A percentile compares a stretch with the other conserved stretches of the same genome.
Conservation (phyloP, 805 yeast species). For the Myxozyma kluyveri region DNA sequence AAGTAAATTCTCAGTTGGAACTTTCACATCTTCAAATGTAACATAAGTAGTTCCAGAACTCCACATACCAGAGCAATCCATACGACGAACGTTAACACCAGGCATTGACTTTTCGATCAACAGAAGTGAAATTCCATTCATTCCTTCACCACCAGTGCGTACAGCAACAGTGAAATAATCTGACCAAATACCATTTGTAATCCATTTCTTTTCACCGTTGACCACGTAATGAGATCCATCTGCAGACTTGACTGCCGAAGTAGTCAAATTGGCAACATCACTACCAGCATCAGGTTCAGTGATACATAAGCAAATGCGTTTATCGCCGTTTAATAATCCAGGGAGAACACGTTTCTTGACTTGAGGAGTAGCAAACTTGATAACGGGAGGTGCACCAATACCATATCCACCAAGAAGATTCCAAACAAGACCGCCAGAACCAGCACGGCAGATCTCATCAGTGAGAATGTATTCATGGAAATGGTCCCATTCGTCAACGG, state of each 20-base stretch:
- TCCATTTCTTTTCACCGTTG: constrained; percentile 47
- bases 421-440: constrained; percentile 45
- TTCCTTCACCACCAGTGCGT: constrained; percentile 45
- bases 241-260: constrained; percentile 40
- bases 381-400: constrained; percentile 44
- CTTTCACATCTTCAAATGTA: constrained; percentile 46
- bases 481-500: constrained; percentile 41
- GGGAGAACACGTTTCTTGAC: constrained; percentile 42
- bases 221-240: constrained; percentile 44
- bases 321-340: constrained; percentile 39
- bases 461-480: constrained; percentile 43
- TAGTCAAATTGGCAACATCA: constrained; percentile 44
- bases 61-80: constrained; percentile 44
- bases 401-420: constrained; percentile 43
- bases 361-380: constrained; percentile 38
- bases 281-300: constrained; percentile 48
- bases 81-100: constrained; percentile 40
- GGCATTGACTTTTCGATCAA: constrained; percentile 42
- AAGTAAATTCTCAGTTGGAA: constrained; percentile 42
- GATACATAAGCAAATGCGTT: constrained; percentile 43
- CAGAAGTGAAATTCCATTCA: constrained; percentile 42
- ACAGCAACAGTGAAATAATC: constrained; percentile 47
- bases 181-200: constrained; percentile 45
- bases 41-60: constrained; percentile 44
- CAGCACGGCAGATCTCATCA: constrained; percentile 43